Evolutionary conservation across 2,329 filamentous ascomycete species (phyloP), one percentile per base, ranked within the genome.

Genomic region (Neofusicoccum parvum): DNA sequence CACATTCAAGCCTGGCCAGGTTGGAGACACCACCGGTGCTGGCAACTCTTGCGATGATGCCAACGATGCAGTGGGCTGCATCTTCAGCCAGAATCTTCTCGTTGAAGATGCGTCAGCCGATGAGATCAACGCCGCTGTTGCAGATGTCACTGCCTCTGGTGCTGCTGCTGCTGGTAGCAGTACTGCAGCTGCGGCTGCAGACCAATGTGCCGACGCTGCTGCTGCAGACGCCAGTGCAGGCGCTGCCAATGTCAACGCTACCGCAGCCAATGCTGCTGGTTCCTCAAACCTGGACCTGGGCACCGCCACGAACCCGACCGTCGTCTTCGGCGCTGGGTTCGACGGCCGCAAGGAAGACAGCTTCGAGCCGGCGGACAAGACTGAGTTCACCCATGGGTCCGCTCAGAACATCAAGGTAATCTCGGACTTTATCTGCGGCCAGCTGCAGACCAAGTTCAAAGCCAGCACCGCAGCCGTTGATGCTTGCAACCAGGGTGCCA

Each of bases 1-100:
- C 64, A 90, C 88, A 5, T 91, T 60, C 39, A 37, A 81, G 5
- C 86, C 88, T 15, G 88, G 88, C 60, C 69, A 83, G 69, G 79
- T 87, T 71, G 78, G 81, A 71, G 83, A 83, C 68, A 69, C 72
- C n/a, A 85, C 83, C 59, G 83, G 69, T 27, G 73, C 72, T 23
- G 86, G 86, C 20, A 86, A 87, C 70, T 81, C 81, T 36, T 87
- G 85, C 60, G 80, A 87, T 67, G 78, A 77, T 17, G 74, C 69
- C 2, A 73, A 83, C 53, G 82, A 86, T 66, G 71, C 77, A 2
- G 75, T 76, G 3, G 85, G 85, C 7, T 87, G 85, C 71, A 87
- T 87, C 72, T 86, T 85, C 71, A 79, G 80, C 6, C 73, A 83
- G 67, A 79, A 80, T 15, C 79, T 86, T 5, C 78, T 86, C 11